These are phyloP conservation scores for Triticum monococcum DNA, from an alignment of 176 grass and related monocot genomes.

Conservation along the genomic window DNA sequence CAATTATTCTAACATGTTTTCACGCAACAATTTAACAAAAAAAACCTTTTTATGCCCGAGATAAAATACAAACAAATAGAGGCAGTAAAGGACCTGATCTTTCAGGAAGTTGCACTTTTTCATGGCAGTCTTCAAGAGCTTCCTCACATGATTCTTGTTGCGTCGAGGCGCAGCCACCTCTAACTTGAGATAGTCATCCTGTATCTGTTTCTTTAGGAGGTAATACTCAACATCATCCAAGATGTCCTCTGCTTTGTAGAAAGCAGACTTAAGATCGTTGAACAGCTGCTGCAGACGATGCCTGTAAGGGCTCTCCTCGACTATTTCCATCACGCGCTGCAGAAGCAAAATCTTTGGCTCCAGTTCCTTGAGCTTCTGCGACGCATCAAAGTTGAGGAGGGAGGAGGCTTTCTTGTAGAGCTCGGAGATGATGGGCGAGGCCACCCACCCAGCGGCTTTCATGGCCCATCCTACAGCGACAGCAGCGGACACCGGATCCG, in stretches of 20 bases:
- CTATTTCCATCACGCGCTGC: not conserved
- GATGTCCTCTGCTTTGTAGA: conserved; percentile 38
- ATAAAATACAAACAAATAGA: not conserved
- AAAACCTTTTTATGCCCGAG: not conserved
- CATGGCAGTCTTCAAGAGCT: not conserved
- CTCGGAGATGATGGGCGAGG: conserved; percentile 7
- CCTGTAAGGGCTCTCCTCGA: not conserved
- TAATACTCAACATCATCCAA: conserved; percentile 34
- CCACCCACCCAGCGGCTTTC: not conserved
- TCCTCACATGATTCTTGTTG: not conserved
- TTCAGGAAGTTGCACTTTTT: not conserved
- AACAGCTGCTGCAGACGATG: not conserved
- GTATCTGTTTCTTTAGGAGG: conserved; percentile 11
- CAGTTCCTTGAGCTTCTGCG: conserved; percentile 24
- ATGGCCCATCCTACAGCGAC: conserved; percentile 1
- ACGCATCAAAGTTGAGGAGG: not conserved
- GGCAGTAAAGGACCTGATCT: not conserved
- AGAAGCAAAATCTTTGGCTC: not conserved
- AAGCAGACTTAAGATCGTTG: conserved; percentile 8
- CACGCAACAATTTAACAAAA: not conserved
- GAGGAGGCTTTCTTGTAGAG: conserved; percentile 22
- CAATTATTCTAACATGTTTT: not conserved
- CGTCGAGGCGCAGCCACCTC: not conserved
- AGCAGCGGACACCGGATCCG: not conserved
- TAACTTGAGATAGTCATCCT: not conserved